Evolutionary conservation across 1,284 basidiomycete species (phyloP).

Genomic region (Veloboletus limbatus): DNA sequence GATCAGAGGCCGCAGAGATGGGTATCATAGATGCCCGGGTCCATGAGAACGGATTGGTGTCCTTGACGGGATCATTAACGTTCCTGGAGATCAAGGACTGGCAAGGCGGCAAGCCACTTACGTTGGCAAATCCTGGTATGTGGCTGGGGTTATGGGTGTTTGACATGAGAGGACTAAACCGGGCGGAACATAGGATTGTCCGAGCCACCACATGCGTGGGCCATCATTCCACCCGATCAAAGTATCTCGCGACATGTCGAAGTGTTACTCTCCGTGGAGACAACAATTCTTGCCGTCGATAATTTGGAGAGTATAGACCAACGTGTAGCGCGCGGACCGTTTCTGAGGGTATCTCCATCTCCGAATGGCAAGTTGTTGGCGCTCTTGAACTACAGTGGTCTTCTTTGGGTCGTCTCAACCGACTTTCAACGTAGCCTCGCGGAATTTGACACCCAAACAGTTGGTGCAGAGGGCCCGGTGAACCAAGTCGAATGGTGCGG

Average conservation of each 20-base stretch:
- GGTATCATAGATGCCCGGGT: constrained; percentile 86
- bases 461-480: constrained; percentile 54
- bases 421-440: constrained; percentile 90
- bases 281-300: constrained; percentile 80
- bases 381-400: constrained; percentile 69
- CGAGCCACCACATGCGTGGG: constrained; percentile 80
- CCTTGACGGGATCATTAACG: constrained; percentile 72
- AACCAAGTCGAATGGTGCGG: constrained; percentile 92
- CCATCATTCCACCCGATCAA: constrained; percentile 81
- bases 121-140: constrained; percentile 69
- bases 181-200: constrained; percentile 51
- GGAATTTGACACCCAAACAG: constrained; percentile 71
- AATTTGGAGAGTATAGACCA: constrained; percentile 86
- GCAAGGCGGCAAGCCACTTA: constrained; percentile 69
- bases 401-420: constrained; percentile 89
- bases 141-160: constrained; percentile 12
- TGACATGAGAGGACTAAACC: constrained; percentile 14
- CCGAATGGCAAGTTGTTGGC: constrained; percentile 94
- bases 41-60: constrained; percentile 85
- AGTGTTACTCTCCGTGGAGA: constrained; percentile 76
- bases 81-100: constrained; percentile 86
- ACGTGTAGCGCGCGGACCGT: constrained; percentile 86
- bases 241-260: constrained; percentile 86
- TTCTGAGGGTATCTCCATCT: constrained; percentile 81
- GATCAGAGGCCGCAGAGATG: constrained; percentile 79